These are phyloP conservation scores for Citrus trifoliata DNA, from an alignment of 345 rosid genomes.

Conservation along the genomic window DNA sequence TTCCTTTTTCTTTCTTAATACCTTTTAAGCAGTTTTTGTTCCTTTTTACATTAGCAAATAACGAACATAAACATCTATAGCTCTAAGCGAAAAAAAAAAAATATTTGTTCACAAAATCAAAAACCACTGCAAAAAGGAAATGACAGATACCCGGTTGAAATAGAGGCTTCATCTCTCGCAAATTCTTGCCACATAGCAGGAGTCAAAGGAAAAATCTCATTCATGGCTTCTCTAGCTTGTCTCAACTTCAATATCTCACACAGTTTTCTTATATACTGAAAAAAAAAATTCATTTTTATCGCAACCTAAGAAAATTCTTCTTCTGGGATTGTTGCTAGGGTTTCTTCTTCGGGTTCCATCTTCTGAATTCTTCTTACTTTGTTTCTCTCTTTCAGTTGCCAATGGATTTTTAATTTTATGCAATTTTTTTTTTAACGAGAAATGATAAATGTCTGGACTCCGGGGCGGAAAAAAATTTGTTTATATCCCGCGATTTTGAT, in stretches of 20 bases:
- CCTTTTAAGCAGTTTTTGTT: too few relatives aligned
- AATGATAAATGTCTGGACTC: too few relatives aligned
- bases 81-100: too few relatives aligned
- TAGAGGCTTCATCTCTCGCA: constrained; percentile 80
- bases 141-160: constrained; percentile 43
- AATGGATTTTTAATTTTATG: too few relatives aligned
- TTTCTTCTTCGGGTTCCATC: neutral
- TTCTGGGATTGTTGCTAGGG: neutral
- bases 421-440: neutral
- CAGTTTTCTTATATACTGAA: constrained; percentile 78
- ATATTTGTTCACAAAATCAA: neutral
- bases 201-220: constrained; percentile 61
- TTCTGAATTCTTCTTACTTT: neutral
- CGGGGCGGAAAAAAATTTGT: too few relatives aligned
- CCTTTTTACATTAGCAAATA: too few relatives aligned
- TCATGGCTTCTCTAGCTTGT: constrained; percentile 87
- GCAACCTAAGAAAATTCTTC: neutral
- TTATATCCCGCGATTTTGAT: too few relatives aligned
- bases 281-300: too few relatives aligned
- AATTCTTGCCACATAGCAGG: constrained; percentile 87
- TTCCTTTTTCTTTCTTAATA: too few relatives aligned
- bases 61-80: too few relatives aligned
- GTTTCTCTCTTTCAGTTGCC: too few relatives aligned
- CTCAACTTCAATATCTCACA: constrained; percentile 76
- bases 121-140: neutral